Conservation (phyloP, 1,284 basidiomycete genomes). For the Moniliophthora roreri region DNA sequence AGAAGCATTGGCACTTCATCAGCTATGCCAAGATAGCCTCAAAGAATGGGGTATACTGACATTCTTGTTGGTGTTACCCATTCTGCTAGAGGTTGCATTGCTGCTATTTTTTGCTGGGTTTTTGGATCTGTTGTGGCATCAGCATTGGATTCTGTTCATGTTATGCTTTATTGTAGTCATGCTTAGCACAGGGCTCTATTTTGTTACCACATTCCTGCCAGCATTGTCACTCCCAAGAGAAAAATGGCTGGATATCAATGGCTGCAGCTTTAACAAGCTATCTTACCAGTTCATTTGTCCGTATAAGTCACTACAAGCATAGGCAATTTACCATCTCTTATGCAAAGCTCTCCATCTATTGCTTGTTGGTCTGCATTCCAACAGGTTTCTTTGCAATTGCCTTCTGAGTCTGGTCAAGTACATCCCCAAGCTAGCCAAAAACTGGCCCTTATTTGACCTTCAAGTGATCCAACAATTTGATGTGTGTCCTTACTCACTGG, state of each 20-base stretch:
- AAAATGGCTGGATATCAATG: no score
- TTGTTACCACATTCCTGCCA: neutral
- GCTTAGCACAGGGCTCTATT: neutral
- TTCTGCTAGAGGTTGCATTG: slow-evolving; percentile 3
- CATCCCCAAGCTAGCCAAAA: no score
- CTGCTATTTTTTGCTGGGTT: slow-evolving; percentile 7
- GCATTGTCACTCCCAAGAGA: neutral
- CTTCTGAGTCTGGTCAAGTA: neutral
- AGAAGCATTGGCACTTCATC: neutral
- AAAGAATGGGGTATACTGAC: neutral
- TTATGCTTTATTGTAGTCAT: neutral
- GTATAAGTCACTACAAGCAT: slow-evolving; percentile 1
- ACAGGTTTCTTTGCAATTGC: no score
- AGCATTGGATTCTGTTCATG: neutral
- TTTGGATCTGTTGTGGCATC: slow-evolving; percentile 5
- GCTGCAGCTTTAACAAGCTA: no score
- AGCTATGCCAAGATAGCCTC: neutral
- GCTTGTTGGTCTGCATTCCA: no score
- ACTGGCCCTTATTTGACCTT: neutral
- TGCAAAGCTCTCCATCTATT: neutral
- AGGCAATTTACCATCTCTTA: neutral
- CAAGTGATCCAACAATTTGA: neutral
- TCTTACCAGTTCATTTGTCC: neutral
- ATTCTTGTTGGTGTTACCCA: slow-evolving; percentile 1
- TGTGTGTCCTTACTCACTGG: neutral